Evolutionary conservation across 768 basidiomycete species (phyloP).

Genomic region (Russula sp.): DNA sequence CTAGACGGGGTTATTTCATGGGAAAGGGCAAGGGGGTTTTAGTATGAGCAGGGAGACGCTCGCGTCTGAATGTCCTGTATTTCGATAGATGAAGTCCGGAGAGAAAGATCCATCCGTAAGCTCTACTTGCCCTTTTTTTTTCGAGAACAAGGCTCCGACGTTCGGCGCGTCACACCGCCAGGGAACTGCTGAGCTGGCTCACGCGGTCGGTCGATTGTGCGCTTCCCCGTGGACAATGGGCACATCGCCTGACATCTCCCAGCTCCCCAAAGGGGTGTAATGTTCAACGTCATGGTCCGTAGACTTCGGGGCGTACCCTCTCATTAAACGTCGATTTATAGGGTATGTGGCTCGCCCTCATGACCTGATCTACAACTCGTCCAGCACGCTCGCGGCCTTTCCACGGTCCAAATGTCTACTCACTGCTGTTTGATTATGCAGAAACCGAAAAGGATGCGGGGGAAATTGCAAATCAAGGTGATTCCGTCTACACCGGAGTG

Average conservation of each 20-base stretch:
- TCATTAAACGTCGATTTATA: constrained; percentile 12
- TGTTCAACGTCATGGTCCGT: constrained; percentile 29
- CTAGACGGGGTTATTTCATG: constrained; percentile 16
- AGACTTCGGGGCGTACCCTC: constrained; percentile 25
- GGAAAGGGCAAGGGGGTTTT: constrained; percentile 26
- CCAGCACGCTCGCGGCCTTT: constrained; percentile 6
- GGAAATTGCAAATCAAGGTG: not conserved
- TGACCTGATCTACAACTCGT: not conserved
- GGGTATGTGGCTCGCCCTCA: not conserved
- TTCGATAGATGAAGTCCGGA: constrained; percentile 25
- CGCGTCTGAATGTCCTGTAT: constrained; percentile 12
- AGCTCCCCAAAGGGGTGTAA: constrained; percentile 17
- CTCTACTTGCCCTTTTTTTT: constrained; percentile 17
- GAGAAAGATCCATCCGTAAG: constrained; percentile 28
- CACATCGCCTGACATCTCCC: constrained; percentile 24
- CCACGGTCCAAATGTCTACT: not conserved
- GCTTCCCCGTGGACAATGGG: constrained; percentile 22
- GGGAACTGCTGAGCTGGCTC: constrained; percentile 21
- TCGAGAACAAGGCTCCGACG: constrained; percentile 25
- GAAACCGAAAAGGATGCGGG: not conserved
- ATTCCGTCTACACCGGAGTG: constrained; percentile 21
- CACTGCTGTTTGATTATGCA: not conserved
- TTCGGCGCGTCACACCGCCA: constrained; percentile 21
- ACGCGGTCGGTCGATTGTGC: constrained; percentile 22
- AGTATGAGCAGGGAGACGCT: constrained; percentile 26